phyloP scores from a whole-genome alignment of 1,139 yeast species.

The Sugiyamaella grinbergsii region DNA sequence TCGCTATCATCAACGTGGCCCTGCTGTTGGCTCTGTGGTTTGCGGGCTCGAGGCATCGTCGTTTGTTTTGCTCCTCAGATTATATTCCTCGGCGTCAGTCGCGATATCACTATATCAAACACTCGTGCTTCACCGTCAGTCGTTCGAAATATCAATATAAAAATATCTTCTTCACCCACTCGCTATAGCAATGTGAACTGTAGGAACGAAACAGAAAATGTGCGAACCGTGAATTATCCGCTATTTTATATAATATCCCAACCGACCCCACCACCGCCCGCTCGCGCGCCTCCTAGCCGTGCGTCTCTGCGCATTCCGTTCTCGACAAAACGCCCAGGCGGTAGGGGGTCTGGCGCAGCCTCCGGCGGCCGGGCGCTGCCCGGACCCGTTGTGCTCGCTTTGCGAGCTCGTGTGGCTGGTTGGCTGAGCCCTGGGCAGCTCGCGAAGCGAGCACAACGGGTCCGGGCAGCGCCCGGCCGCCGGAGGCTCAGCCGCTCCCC shows the following conservation, averaged over 20 bases:
- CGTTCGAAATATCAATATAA: constrained; percentile 5
- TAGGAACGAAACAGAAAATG: not conserved
- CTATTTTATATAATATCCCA: not conserved
- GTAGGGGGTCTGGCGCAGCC: too few species aligned
- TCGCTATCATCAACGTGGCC: constrained; percentile 3
- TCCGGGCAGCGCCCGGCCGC: too few species aligned
- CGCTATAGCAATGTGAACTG: constrained; percentile 3
- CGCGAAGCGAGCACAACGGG: too few species aligned
- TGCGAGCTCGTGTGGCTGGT: too few species aligned
- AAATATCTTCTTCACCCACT: constrained; percentile 14
- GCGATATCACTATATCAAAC: constrained; percentile 12
- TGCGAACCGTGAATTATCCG: not conserved
- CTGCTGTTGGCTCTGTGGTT: not conserved
- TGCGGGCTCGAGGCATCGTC: constrained; percentile 7
- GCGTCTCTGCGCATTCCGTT: not conserved
- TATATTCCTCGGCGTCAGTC: constrained; percentile 5
- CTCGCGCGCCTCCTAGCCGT: not conserved
- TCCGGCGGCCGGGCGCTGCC: not conserved
- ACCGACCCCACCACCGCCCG: not conserved
- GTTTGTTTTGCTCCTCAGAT: not conserved
- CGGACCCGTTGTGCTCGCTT: too few species aligned
- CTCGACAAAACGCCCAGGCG: not conserved
- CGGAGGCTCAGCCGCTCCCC: too few species aligned
- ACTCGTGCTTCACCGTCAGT: not conserved
- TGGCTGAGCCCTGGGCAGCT: too few species aligned